Base-by-base conservation (phyloP, 2,329 filamentous ascomycete genomes). In the Aspergillus bombycis region DNA sequence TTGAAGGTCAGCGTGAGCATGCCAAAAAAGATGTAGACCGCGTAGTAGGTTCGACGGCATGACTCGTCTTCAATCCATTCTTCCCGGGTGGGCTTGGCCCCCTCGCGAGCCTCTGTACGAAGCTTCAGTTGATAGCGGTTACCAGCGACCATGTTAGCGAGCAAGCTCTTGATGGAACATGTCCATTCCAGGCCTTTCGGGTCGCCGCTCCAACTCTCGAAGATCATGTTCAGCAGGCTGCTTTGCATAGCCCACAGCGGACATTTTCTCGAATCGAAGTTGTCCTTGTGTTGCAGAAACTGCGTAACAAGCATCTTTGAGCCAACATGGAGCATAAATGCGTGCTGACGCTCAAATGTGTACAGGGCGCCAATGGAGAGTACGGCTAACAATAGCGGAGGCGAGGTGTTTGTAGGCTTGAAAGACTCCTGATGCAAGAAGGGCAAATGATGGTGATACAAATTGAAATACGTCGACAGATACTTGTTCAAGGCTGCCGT, bases 11-110 rank as follows among this genome's bases (percentile, higher is more conserved):
- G 80, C 0, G 95, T 98, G 71, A 98, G 82, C 73, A 98, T 86
- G 61, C 95, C 95, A 75, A 98, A 98, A 86, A 98, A 98, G 79
- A 98, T 97, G 83, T 98, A 99, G 64, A 98, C 95, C 1, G 95
- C 94, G 73, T 96, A 99, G 81, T 98, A 99, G 1, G 95, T 98
- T 65, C 95, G 92, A 64, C 94, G 89, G 78, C 95, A 97, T 57
- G 94, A 93, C 80, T 99, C 95, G 74, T 99, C 95, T 73, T 96
- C 93, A 52, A 98, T 89, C 95, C 95, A 99, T 75, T 98, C 93
- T 19, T 90, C 86, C 62, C 94, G 92, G 45, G 87, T 92, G 1
- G 94, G 93, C 65, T 86, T 85, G 32, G 87, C 84, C 52, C 87
- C 89, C 71, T 92, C 90, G 62, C 95, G 92, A 65, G 91, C 93